Evolutionary conservation across 2,329 filamentous ascomycete species (phyloP).

Genomic region (Penicillium sp.): DNA sequence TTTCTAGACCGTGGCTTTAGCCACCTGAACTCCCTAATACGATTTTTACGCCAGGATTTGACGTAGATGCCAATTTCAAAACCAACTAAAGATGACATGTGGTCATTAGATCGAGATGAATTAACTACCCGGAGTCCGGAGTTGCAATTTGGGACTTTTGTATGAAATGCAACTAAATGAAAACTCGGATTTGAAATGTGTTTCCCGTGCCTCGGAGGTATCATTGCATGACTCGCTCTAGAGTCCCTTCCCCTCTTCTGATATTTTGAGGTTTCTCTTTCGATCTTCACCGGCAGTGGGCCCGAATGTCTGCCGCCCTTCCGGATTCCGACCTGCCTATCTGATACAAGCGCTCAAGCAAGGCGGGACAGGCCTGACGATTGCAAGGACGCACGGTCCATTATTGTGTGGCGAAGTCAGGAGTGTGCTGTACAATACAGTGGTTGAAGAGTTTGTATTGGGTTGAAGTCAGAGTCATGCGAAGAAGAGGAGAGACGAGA

Average conservation of each 20-base stretch:
- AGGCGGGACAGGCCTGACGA: background rate
- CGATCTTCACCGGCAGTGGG: background rate
- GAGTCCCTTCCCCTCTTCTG: background rate
- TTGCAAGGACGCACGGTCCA: background rate
- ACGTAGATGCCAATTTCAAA: background rate
- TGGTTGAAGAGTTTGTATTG: too few species aligned
- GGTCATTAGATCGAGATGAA: background rate
- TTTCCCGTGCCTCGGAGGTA: background rate
- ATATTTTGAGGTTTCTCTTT: background rate
- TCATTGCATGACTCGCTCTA: background rate
- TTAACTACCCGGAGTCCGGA: background rate
- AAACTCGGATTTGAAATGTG: background rate
- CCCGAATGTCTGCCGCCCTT: background rate
- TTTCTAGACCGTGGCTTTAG: background rate
- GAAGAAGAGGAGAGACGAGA: background rate
- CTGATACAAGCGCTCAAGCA: constrained; percentile 3
- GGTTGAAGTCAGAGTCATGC: too few species aligned
- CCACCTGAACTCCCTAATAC: background rate
- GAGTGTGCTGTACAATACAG: too few species aligned
- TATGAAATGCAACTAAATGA: background rate
- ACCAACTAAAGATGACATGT: background rate
- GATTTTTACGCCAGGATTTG: background rate
- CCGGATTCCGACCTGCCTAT: constrained; percentile 9
- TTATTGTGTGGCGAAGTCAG: background rate
- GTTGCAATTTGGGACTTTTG: background rate